Conservation (phyloP, 2,329 filamentous ascomycete genomes). For the Ceratocystis diversiconidia region DNA sequence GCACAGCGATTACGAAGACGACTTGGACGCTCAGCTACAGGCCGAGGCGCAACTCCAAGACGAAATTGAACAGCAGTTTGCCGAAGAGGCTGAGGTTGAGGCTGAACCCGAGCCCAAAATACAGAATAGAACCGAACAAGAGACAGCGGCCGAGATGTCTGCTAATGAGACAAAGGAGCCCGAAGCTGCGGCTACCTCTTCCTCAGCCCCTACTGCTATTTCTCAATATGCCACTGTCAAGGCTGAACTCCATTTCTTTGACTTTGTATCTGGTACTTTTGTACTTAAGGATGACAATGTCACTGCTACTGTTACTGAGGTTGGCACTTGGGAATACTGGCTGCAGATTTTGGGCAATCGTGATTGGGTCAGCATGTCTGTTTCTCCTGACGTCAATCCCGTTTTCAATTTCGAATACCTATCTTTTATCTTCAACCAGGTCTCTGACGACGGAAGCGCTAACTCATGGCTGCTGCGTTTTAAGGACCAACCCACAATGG, state of each 20-base stretch:
- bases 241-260: slow-evolving; percentile 85
- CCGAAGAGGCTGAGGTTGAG: slow-evolving; percentile 33
- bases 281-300: slow-evolving; percentile 63
- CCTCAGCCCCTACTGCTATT: slow-evolving; percentile 28
- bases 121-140: background rate
- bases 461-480: slow-evolving; percentile 95
- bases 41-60: slow-evolving; percentile 15
- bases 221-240: slow-evolving; percentile 62
- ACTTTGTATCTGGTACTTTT: slow-evolving; percentile 77
- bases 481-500: slow-evolving; percentile 64
- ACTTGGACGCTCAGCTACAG: slow-evolving; percentile 13
- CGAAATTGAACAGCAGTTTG: slow-evolving; percentile 27
- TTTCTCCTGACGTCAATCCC: slow-evolving; percentile 85
- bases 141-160: background rate
- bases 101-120: background rate
- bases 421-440: slow-evolving; percentile 99
- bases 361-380: slow-evolving; percentile 74
- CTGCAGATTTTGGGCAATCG: slow-evolving; percentile 67
- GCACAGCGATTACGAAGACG: slow-evolving; percentile 10
- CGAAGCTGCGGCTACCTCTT: background rate
- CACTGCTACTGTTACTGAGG: slow-evolving; percentile 66
- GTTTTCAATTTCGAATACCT: slow-evolving; percentile 98
- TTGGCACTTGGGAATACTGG: slow-evolving; percentile 92
- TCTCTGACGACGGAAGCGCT: slow-evolving; percentile 71
- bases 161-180: slow-evolving; percentile 1